A percentile compares a stretch with the other conserved stretches of the same genome.
phyloP scores from a whole-genome alignment of 129 eudicot species.

The Centrapalus pauciflorus region DNA sequence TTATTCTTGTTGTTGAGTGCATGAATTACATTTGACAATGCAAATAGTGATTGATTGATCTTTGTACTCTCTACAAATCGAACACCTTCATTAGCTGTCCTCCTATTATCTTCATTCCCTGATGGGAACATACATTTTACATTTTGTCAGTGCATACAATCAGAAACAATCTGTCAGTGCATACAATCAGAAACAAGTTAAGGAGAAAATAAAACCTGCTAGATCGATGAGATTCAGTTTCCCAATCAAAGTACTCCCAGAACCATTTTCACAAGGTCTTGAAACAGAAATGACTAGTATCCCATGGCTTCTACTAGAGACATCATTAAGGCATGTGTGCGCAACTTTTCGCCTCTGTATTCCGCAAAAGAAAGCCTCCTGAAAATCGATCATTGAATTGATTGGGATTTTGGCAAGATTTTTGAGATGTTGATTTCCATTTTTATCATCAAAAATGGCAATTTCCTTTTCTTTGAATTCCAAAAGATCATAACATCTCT shows the following conservation, averaged over 20 bases:
- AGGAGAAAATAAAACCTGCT: conserved; percentile 57
- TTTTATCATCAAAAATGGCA: conserved; percentile 58
- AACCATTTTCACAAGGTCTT: conserved; percentile 32
- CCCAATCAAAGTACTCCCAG: conserved; percentile 35
- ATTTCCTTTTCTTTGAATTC: conserved; percentile 65
- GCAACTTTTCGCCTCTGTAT: conserved; percentile 83
- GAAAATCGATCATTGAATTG: conserved; percentile 54
- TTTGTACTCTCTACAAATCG: conserved; percentile 89
- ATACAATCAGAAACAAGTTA: neutral
- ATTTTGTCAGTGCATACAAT: neutral
- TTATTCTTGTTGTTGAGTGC: conserved; percentile 72
- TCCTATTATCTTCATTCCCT: conserved; percentile 94
- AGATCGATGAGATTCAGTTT: conserved; percentile 89
- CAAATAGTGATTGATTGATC: conserved; percentile 85
- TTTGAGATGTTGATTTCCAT: conserved; percentile 60
- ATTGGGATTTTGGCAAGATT: conserved; percentile 64
- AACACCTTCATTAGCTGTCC: conserved; percentile 74
- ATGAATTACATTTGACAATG: conserved; percentile 77
- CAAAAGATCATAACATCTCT: conserved; percentile 78
- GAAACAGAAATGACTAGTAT: conserved; percentile 63
- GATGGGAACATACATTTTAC: conserved; percentile 1
- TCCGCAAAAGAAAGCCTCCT: conserved; percentile 51
- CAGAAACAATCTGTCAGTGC: neutral
- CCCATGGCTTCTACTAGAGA: conserved; percentile 91
- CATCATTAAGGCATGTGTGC: conserved; percentile 77